Base-by-base conservation (phyloP, 83 land plant species). In the Picea mariana region DNA sequence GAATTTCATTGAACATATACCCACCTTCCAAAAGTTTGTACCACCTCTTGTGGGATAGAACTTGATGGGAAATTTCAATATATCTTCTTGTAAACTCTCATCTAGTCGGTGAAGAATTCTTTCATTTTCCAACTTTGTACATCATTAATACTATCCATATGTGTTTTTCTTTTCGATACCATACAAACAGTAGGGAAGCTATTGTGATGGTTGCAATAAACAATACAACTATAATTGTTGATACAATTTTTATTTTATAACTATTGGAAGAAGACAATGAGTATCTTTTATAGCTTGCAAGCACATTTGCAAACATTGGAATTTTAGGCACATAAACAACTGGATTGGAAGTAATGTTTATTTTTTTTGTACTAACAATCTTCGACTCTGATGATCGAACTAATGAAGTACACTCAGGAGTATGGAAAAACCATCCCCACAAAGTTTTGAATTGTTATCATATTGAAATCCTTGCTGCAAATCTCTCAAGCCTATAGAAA, bases 141-240 rank as follows among this genome's bases (percentile, higher is more conserved):
- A 27, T 27, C 31, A 27, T 27, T 27, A 27, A 27, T 27, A 27
- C 31, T 27, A 27, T 27, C 31, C 31, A 27, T 27, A 27, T 27
- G 31, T 85, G 87, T 81, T 85, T 85, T 8, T 78, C 81, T 64
- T 86, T 82, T 61, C 87, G 60, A 61, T 84, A 79, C 81, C 82
- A 78, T 1, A 71, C 87, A 59, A 85, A 85, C 20, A 77, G 24
- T 6, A 83, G 49, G 63, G 79, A 66, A 20, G 47, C 64, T 1
- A 78, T 49, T 9, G 72, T 62, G 15, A 85, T 6, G 2, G 62
- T 44, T 44, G 79, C 86, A 16, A 61, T 75, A 24, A 64, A 47
- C 13, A 86, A 38, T 6, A 69, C 67, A 16, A 78, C 87, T 52
- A 82, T 40, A 34, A 85, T 75, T 44, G 77, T 86, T 40, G 75